Conservation (phyloP, 176 grass and related monocot species). For the Dendrocalamus sinicus region DNA sequence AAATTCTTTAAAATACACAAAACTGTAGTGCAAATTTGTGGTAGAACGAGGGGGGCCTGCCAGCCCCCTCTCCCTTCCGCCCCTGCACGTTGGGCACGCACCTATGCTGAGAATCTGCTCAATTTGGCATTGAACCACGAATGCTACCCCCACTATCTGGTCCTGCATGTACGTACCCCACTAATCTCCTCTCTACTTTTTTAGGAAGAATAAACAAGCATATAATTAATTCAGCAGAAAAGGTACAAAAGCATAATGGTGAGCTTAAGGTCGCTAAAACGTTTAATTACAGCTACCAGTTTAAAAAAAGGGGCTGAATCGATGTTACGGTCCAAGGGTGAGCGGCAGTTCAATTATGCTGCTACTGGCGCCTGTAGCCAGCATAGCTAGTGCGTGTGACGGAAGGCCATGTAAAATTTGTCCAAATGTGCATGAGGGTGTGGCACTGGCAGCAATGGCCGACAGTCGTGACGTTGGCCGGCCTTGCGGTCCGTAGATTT, state of each 20-base stretch:
- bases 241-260: not conserved
- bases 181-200: not conserved
- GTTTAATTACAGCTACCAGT: slow-evolving; percentile 28
- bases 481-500: slow-evolving; percentile 25
- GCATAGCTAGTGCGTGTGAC: slow-evolving; percentile 19
- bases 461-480: slow-evolving; percentile 31
- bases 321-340: slow-evolving; percentile 19
- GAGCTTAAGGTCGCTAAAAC: slow-evolving; percentile 10
- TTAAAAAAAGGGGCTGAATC: not conserved
- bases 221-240: not conserved
- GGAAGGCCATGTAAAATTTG: slow-evolving; percentile 17
- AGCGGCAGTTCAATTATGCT: slow-evolving; percentile 57
- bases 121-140: slow-evolving; percentile 40
- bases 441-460: slow-evolving; percentile 47
- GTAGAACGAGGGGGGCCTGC: too few species aligned
- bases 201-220: not conserved
- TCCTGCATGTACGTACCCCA: not conserved
- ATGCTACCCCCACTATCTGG: slow-evolving; percentile 28
- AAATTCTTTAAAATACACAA: too few species aligned
- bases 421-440: not conserved
- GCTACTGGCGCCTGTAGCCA: slow-evolving; percentile 3
- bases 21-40: too few species aligned
- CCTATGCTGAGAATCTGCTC: slow-evolving; percentile 42
- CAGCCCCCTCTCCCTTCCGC: too few species aligned
- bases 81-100: not conserved